phyloP scores from a whole-genome alignment of 2,329 filamentous ascomycete species.

The Eutypella sp. region DNA sequence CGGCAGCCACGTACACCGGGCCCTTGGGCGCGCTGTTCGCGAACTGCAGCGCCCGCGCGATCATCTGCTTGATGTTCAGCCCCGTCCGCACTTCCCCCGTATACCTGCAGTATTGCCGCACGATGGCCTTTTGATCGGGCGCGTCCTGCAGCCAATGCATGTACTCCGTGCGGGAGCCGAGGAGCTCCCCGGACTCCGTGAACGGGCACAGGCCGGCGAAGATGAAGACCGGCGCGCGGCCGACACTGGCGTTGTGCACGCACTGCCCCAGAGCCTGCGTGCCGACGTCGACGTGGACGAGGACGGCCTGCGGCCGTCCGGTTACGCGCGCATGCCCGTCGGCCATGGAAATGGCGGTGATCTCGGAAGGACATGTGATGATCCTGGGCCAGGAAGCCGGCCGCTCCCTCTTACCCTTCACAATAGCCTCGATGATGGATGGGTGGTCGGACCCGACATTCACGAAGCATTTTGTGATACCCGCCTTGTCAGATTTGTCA shows the following conservation, averaged over 20 bases:
- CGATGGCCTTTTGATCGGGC: constrained; percentile 68
- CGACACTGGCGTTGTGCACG: constrained; percentile 67
- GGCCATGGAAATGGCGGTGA: constrained; percentile 73
- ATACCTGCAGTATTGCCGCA: constrained; percentile 69
- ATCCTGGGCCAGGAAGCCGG: constrained; percentile 57
- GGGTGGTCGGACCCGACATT: constrained; percentile 62
- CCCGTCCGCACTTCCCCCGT: constrained; percentile 66
- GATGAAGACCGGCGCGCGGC: constrained; percentile 65
- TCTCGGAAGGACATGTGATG: constrained; percentile 59
- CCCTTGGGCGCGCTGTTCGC: constrained; percentile 64
- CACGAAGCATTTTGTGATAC: constrained; percentile 50
- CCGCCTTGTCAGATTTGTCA: constrained; percentile 29
- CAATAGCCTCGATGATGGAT: constrained; percentile 67
- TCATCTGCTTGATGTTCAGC: constrained; percentile 70
- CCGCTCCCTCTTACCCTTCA: constrained; percentile 65
- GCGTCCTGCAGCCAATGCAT: constrained; percentile 79
- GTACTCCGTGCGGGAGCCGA: constrained; percentile 67
- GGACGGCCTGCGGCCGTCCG: constrained; percentile 63
- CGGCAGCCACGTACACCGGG: constrained; percentile 62
- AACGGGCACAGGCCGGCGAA: constrained; percentile 71
- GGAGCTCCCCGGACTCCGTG: constrained; percentile 67
- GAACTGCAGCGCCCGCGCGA: constrained; percentile 67
- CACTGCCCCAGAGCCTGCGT: constrained; percentile 70
- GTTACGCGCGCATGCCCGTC: constrained; percentile 68
- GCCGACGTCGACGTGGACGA: constrained; percentile 73